Conservation (phyloP, 768 basidiomycete genomes). For the Suillus clintonianus region DNA sequence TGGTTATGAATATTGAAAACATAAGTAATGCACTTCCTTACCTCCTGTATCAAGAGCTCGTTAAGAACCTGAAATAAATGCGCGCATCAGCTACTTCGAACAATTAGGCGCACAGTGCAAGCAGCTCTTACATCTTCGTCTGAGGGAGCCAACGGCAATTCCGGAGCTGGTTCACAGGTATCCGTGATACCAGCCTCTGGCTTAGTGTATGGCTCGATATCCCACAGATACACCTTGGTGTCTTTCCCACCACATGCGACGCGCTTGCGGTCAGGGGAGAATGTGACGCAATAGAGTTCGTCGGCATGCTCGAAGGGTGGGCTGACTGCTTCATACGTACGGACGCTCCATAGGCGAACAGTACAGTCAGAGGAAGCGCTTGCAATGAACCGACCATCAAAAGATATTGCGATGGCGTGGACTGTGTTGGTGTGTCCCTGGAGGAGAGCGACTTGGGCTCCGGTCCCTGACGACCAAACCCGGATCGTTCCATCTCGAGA, state of each 20-base stretch:
- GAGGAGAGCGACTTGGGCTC: slow-evolving; percentile 17
- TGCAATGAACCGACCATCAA: slow-evolving; percentile 28
- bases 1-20: neutral
- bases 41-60: slow-evolving; percentile 2
- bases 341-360: slow-evolving; percentile 31
- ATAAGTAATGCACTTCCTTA: neutral
- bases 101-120: neutral
- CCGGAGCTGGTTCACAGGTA: neutral
- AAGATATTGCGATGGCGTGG: slow-evolving; percentile 30
- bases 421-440: slow-evolving; percentile 25
- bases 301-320: slow-evolving; percentile 25
- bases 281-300: slow-evolving; percentile 29
- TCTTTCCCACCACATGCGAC: slow-evolving; percentile 32
- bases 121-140: slow-evolving; percentile 1
- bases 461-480: slow-evolving; percentile 28
- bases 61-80: neutral
- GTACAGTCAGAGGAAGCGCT: slow-evolving; percentile 34
- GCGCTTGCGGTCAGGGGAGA: slow-evolving; percentile 30
- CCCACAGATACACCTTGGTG: slow-evolving; percentile 32
- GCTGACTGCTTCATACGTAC: slow-evolving; percentile 16
- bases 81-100: neutral
- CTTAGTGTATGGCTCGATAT: slow-evolving; percentile 24
- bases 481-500: slow-evolving; percentile 32
- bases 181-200: slow-evolving; percentile 21
- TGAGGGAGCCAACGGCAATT: neutral